These are phyloP conservation scores for Luffa acutangula DNA, from an alignment of 306 rosid genomes.

Conservation along the genomic window DNA sequence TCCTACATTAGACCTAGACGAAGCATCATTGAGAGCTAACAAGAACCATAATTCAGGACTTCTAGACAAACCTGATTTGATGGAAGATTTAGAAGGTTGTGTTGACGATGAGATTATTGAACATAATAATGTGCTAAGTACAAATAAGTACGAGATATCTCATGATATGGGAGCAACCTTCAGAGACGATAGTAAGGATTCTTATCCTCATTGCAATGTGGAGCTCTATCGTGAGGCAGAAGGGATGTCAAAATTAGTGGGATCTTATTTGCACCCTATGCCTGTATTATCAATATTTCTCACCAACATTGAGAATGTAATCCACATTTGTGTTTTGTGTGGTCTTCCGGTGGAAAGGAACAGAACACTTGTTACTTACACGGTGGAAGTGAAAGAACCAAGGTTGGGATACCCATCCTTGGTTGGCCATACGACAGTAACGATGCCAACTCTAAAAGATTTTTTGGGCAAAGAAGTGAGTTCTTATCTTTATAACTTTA, in stretches of 20 bases:
- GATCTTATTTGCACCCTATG: slow-evolving; percentile 63
- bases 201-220: slow-evolving; percentile 16
- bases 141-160: slow-evolving; percentile 14
- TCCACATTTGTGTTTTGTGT: slow-evolving; percentile 53
- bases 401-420: slow-evolving; percentile 55
- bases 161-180: slow-evolving; percentile 19
- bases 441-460: slow-evolving; percentile 42
- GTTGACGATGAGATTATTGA: slow-evolving; percentile 23
- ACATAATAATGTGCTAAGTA: slow-evolving; percentile 18
- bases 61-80: slow-evolving; percentile 18
- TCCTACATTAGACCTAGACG: slow-evolving; percentile 17
- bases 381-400: slow-evolving; percentile 36
- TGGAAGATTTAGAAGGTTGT: slow-evolving; percentile 24
- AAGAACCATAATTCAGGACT: not conserved
- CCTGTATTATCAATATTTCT: slow-evolving; percentile 53
- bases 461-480: slow-evolving; percentile 51
- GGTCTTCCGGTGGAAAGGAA: slow-evolving; percentile 35
- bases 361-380: slow-evolving; percentile 53
- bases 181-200: slow-evolving; percentile 19
- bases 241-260: slow-evolving; percentile 43
- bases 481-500: slow-evolving; percentile 14
- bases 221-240: slow-evolving; percentile 29
- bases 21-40: slow-evolving; percentile 12
- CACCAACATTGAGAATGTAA: slow-evolving; percentile 36
- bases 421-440: slow-evolving; percentile 47